Percentiles rank a stretch among this genome's conserved stretches.
These are phyloP conservation scores for Chrysoporthe cubensis DNA, from an alignment of 2,329 filamentous ascomycete species.

Conservation along the genomic window DNA sequence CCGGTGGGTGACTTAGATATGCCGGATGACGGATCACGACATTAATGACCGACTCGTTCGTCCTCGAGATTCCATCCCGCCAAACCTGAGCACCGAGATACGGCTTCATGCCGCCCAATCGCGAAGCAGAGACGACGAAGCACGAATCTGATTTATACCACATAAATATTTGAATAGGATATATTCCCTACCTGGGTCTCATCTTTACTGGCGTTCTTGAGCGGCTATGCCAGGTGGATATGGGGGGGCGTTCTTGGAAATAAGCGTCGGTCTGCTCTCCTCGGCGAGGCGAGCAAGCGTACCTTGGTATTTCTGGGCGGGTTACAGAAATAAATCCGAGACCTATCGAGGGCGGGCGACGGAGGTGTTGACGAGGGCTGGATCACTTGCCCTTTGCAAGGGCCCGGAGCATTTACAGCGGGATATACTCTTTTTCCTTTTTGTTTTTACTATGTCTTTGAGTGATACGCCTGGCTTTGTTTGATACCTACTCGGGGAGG, in stretches of 20 bases:
- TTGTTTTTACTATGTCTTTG: not conserved
- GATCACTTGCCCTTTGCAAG: not conserved
- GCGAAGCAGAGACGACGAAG: conserved; percentile 27
- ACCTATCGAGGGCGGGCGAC: not conserved
- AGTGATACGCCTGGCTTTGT: conserved; percentile 9
- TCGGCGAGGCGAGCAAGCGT: conserved; percentile 12
- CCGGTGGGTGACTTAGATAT: conserved; percentile 5
- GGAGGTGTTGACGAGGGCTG: not conserved
- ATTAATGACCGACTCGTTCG: conserved; percentile 26
- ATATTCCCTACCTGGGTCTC: conserved; percentile 12
- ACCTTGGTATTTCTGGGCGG: not conserved
- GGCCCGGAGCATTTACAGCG: conserved; percentile 5
- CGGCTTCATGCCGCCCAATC: conserved; percentile 25
- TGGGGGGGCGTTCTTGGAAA: conserved; percentile 18
- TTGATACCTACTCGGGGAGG: conserved; percentile 15
- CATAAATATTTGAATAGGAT: conserved; percentile 18
- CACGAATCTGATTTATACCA: conserved; percentile 25
- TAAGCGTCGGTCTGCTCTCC: conserved; percentile 10
- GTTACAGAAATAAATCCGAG: not conserved
- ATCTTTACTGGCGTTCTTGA: conserved; percentile 26
- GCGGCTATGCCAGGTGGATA: conserved; percentile 21
- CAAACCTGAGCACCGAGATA: conserved; percentile 17
- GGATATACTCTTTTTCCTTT: not conserved
- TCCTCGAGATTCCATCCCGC: conserved; percentile 20
- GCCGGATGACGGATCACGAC: conserved; percentile 21